phyloP scores from a whole-genome alignment of 2,329 filamentous ascomycete species.

The Trichoderma sp. region DNA sequence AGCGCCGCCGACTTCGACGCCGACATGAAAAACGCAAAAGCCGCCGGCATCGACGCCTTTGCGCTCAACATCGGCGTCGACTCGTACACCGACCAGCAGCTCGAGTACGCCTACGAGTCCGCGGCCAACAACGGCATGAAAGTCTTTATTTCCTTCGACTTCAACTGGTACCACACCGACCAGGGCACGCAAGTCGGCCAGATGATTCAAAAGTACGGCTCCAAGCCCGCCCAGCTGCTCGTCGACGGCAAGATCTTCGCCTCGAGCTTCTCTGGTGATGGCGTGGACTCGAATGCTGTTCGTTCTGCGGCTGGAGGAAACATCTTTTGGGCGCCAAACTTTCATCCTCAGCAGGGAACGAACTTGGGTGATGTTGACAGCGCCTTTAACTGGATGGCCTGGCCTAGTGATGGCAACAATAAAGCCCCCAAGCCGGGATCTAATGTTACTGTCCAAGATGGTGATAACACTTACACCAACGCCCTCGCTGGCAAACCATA shows the following conservation, averaged over 20 bases:
- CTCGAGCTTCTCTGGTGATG: constrained; percentile 51
- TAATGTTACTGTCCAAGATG: constrained; percentile 41
- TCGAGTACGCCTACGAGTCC: constrained; percentile 47
- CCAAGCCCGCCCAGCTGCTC: constrained; percentile 44
- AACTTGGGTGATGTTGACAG: constrained; percentile 42
- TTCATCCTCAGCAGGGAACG: constrained; percentile 39
- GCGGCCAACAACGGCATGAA: constrained; percentile 48
- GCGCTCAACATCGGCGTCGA: constrained; percentile 50
- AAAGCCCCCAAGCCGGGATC: constrained; percentile 44
- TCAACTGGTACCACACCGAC: constrained; percentile 44
- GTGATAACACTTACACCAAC: constrained; percentile 34
- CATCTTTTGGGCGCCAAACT: constrained; percentile 51
- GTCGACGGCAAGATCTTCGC: constrained; percentile 50
- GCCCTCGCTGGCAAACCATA: constrained; percentile 44
- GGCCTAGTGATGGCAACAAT: constrained; percentile 45
- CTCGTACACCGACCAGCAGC: constrained; percentile 42
- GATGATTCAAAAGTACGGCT: constrained; percentile 46
- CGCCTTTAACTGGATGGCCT: constrained; percentile 45
- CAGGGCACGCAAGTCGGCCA: constrained; percentile 42
- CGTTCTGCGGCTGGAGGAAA: constrained; percentile 40
- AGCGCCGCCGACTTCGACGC: constrained; percentile 44
- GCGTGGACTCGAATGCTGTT: constrained; percentile 42
- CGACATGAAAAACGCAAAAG: constrained; percentile 45
- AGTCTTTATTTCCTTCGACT: constrained; percentile 56
- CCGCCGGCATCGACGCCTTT: constrained; percentile 46